Evolutionary conservation across 805 yeast genomes (phyloP), one percentile per base, ranked within the genome.

Genomic region (Wickerhamiella shivajii): DNA sequence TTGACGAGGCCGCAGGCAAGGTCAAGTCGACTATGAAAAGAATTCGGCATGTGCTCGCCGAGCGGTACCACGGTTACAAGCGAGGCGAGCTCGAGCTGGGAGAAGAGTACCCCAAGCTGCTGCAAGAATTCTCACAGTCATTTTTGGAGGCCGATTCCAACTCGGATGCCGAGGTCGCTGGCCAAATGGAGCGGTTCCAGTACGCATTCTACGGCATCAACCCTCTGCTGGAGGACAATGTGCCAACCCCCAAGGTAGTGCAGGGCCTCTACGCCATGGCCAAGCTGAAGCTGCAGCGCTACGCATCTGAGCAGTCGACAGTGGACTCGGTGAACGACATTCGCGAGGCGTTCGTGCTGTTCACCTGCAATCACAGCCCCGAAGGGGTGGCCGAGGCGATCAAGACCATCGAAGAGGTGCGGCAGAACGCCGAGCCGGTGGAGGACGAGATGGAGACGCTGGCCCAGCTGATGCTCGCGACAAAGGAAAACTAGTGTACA

Each of bases 31-130:
- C 84, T 1, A 74, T 78, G 83, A 64, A 73, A 71, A 66, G 80
- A 45, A 80, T 87, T 47, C 77, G 81, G 52, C 87, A 77, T 52
- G 94, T 81, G 3, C 63, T 87, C 28, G 71, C 81, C 44, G 98
- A 87, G 57, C 70, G 98, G 51, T 77, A 77, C 44, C 70, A 70
- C 39, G 72, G 85, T 0, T 71, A 67, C 48, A 71, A 67, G 42
- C 63, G 72, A 39, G 80, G 77, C 1, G 56, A 57, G 15, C 60
- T 71, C 33, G 53, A 54, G 7, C 30, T 39, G 23, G 36, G 27
- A 11, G 53, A 56, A 6, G 59, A 61, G 36, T 69, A 70, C 39
- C 53, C 55, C 12, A 46, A 56, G 37, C 68, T 76, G 39, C 56
- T 79, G 37, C 51, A 60, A 6, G 74, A 70, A 23, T 81, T 83